Percentiles rank a stretch among this genome's conserved stretches.
Conservation (phyloP, 2,329 filamentous ascomycete species). For the Nemania abortiva region DNA sequence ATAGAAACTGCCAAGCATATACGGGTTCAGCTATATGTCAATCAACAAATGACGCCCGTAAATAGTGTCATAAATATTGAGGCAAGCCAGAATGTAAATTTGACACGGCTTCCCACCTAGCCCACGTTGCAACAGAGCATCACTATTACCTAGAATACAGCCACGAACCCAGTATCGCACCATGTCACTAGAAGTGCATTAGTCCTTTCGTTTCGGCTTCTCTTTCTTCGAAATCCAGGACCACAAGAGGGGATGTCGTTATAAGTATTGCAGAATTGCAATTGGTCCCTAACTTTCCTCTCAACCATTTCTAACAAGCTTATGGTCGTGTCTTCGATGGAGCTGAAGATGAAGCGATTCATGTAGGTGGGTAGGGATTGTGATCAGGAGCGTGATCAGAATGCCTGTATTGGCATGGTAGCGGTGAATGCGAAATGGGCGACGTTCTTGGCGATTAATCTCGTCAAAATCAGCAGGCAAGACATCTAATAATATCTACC, state of each 20-base stretch:
- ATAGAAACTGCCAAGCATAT: too few species aligned
- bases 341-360: neutral
- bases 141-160: neutral
- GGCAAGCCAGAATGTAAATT: too few species aligned
- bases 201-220: neutral
- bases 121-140: neutral
- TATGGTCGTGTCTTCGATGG: neutral
- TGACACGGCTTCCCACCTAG: too few species aligned
- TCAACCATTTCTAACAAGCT: neutral
- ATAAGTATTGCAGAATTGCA: constrained; percentile 1
- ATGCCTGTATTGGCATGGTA: constrained; percentile 2
- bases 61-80: too few species aligned
- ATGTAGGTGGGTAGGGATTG: constrained; percentile 1
- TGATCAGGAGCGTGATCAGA: neutral
- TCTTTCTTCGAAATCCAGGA: neutral
- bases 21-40: too few species aligned
- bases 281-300: neutral
- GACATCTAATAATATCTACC: neutral
- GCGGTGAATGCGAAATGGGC: constrained; percentile 1
- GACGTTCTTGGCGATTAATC: neutral
- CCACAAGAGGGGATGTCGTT: neutral
- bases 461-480: neutral
- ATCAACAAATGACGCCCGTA: too few species aligned
- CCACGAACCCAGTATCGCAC: constrained; percentile 3
- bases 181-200: neutral